These are phyloP conservation scores for Xylaria cubensis DNA, from an alignment of 495 filamentous ascomycete genomes.

Conservation along the genomic window DNA sequence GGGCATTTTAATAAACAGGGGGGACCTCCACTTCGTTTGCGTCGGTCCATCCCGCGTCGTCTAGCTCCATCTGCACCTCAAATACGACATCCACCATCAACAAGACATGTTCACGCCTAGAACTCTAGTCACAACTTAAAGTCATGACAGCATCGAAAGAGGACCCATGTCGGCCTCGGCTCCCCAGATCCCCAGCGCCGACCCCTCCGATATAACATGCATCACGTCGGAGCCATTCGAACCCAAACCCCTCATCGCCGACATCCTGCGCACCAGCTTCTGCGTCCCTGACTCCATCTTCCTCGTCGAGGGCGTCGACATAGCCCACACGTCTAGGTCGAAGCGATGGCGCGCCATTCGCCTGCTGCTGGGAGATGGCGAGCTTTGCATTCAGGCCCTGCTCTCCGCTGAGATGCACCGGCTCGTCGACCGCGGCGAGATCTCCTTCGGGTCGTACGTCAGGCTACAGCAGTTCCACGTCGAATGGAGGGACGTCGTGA, in stretches of 20 bases:
- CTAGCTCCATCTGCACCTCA: too few species aligned
- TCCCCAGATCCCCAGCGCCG: constrained; percentile 11
- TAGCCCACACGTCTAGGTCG: constrained; percentile 33
- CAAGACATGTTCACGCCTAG: neutral
- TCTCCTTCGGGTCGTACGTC: constrained; percentile 51
- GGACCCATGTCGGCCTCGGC: constrained; percentile 21
- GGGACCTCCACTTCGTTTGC: too few species aligned
- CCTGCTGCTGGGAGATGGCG: constrained; percentile 52
- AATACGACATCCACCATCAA: neutral
- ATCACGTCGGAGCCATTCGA: constrained; percentile 41
- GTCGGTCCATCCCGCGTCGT: too few species aligned
- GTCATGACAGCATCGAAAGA: constrained; percentile 16
- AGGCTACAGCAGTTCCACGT: constrained; percentile 42
- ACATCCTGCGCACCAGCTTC: constrained; percentile 48
- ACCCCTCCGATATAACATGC: constrained; percentile 40
- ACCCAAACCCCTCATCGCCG: constrained; percentile 41
- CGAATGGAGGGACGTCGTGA: constrained; percentile 27
- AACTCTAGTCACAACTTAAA: neutral
- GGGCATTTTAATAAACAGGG: too few species aligned
- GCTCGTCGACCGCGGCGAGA: constrained; percentile 45
- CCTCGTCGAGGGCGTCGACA: constrained; percentile 51
- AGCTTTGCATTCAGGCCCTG: constrained; percentile 54
- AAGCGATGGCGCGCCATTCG: constrained; percentile 39
- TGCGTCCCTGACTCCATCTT: constrained; percentile 51
- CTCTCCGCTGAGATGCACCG: constrained; percentile 44